phyloP scores from a whole-genome alignment of 1,284 basidiomycete genomes.

The Prillingera fragicola region DNA sequence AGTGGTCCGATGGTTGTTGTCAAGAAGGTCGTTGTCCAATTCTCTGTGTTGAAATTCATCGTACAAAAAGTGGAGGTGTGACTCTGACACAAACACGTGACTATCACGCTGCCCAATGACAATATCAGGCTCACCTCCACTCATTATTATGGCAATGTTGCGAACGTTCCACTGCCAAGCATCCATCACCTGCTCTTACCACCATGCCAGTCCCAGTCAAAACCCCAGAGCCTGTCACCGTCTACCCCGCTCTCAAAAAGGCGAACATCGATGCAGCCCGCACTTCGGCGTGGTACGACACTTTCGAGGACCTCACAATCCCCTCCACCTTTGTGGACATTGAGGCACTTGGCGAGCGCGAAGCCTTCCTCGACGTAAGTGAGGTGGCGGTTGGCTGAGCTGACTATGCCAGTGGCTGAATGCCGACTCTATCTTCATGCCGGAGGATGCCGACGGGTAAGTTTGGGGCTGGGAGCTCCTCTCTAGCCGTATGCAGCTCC shows the following conservation, averaged over 20 bases:
- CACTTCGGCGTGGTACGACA: conserved; percentile 82
- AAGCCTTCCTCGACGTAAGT: conserved; percentile 69
- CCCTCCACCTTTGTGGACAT: conserved; percentile 73
- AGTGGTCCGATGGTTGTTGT: too few species aligned
- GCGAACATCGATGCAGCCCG: conserved; percentile 58
- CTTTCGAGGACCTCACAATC: conserved; percentile 64
- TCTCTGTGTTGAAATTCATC: too few species aligned
- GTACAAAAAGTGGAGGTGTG: too few species aligned
- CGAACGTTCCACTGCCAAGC: too few species aligned
- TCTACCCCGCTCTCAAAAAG: not conserved
- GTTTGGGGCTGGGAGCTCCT: too few species aligned
- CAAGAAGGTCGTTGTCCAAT: too few species aligned
- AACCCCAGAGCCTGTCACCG: not conserved
- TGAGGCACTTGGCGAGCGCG: conserved; percentile 74
- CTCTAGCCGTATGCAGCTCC: too few species aligned
- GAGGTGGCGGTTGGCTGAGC: not conserved
- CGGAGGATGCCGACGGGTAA: conserved; percentile 52
- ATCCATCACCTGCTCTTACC: too few species aligned
- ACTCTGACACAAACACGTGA: too few species aligned
- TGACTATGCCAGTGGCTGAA: conserved; percentile 24
- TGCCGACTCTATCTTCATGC: conserved; percentile 48
- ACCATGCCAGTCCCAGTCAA: conserved; percentile 15
- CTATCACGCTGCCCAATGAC: too few species aligned
- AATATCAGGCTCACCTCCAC: too few species aligned
- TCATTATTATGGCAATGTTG: too few species aligned